A percentile compares a stretch with the other conserved stretches of the same genome.
phyloP scores from a whole-genome alignment of 2,329 filamentous ascomycete species.

The Alternaria brassicicola region DNA sequence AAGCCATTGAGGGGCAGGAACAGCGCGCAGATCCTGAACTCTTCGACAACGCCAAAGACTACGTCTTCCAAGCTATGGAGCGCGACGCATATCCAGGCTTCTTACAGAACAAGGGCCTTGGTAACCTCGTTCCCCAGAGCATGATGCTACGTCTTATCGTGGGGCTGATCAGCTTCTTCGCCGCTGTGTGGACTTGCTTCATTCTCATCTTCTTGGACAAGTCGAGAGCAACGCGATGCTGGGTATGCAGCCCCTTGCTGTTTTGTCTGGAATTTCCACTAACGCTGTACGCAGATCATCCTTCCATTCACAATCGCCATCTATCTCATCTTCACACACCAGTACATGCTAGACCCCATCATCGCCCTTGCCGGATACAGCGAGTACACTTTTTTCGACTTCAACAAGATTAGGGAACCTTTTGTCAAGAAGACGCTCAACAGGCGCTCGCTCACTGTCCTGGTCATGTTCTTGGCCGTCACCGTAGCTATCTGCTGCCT shows the following conservation, averaged over 20 bases:
- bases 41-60: constrained; percentile 97
- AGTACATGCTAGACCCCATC: constrained; percentile 92
- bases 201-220: constrained; percentile 89
- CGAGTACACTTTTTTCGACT: constrained; percentile 96
- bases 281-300: constrained; percentile 63
- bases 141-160: constrained; percentile 84
- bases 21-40: constrained; percentile 95
- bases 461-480: constrained; percentile 75
- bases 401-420: constrained; percentile 84
- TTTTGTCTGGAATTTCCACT: not conserved
- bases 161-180: constrained; percentile 85
- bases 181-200: constrained; percentile 91
- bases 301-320: constrained; percentile 90
- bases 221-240: constrained; percentile 75
- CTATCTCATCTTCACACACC: constrained; percentile 76
- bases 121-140: constrained; percentile 91
- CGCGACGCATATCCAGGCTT: constrained; percentile 98
- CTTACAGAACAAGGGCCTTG: constrained; percentile 89
- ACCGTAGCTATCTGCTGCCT: constrained; percentile 84
- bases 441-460: constrained; percentile 81
- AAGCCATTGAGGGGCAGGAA: constrained; percentile 80
- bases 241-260: constrained; percentile 65
- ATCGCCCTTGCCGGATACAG: constrained; percentile 88
- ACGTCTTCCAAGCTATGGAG: constrained; percentile 99
- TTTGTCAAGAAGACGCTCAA: constrained; percentile 86